A percentile compares a stretch with the other conserved stretches of the same genome.
These are phyloP conservation scores for Eucalyptus sp. DNA, from an alignment of 345 rosid species.

Conservation along the genomic window DNA sequence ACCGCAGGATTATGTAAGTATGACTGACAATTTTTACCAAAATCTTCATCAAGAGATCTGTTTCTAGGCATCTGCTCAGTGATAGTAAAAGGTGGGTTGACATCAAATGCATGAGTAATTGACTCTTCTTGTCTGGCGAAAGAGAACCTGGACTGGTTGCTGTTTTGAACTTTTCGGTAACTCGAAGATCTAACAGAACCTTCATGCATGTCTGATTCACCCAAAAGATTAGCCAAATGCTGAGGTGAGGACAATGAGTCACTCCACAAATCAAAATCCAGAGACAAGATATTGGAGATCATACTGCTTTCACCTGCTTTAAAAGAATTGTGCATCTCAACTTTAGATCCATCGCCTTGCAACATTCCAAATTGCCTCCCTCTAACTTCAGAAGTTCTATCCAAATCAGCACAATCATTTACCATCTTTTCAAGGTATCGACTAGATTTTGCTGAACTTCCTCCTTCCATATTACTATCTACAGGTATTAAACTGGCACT, in stretches of 20 bases:
- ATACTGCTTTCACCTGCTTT: conserved; percentile 62
- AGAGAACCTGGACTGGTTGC: conserved; percentile 72
- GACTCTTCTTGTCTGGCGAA: conserved; percentile 72
- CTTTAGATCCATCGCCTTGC: neutral
- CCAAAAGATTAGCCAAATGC: conserved; percentile 48
- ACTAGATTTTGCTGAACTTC: conserved; percentile 20
- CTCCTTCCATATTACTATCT: conserved; percentile 23
- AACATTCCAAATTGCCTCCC: conserved; percentile 10
- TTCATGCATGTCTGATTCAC: conserved; percentile 35
- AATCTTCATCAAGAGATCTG: conserved; percentile 22
- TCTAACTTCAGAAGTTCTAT: conserved; percentile 12
- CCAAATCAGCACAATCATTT: conserved; percentile 18
- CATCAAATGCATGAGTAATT: conserved; percentile 22
- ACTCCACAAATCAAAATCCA: conserved; percentile 80
- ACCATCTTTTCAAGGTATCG: conserved; percentile 28
- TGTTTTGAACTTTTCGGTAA: conserved; percentile 42
- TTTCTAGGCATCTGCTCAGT: conserved; percentile 26
- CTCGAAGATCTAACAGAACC: conserved; percentile 26
- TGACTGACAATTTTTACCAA: conserved; percentile 23
- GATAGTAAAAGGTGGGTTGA: conserved; percentile 13
- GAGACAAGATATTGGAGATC: conserved; percentile 63
- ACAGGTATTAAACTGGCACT: conserved; percentile 14
- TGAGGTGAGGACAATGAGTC: conserved; percentile 58
- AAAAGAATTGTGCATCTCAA: conserved; percentile 5
- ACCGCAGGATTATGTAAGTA: conserved; percentile 28